Conservation (phyloP, 441 rosid species). For the Pelargonium australe region DNA sequence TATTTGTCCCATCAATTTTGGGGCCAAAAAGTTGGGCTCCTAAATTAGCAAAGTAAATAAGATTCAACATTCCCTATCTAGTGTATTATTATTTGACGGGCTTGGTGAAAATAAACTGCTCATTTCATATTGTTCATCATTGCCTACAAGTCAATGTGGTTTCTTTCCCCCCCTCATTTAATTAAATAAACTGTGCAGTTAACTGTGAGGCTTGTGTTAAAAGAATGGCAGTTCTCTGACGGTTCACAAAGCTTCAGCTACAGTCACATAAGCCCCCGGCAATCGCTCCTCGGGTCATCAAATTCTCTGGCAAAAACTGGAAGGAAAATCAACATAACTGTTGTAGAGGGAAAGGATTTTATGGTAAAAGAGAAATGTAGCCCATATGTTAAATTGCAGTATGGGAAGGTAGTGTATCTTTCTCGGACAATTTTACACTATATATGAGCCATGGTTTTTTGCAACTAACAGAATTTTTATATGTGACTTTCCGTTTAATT, state of each 20-base stretch:
- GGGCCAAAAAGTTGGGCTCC: too few species aligned
- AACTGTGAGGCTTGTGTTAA: conserved; percentile 62
- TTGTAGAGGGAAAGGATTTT: conserved; percentile 66
- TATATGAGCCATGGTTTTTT: conserved; percentile 9
- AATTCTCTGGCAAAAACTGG: conserved; percentile 56
- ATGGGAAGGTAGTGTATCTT: conserved; percentile 61
- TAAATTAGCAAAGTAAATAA: too few species aligned
- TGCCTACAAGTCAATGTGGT: background rate
- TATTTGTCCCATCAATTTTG: too few species aligned
- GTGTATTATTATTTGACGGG: too few species aligned
- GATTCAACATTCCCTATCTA: too few species aligned
- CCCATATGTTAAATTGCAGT: conserved; percentile 75
- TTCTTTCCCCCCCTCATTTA: background rate
- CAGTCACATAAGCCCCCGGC: conserved; percentile 33
- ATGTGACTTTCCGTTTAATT: background rate
- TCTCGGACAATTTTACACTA: background rate
- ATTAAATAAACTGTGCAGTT: conserved; percentile 38
- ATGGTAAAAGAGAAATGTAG: conserved; percentile 52
- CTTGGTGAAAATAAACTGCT: too few species aligned
- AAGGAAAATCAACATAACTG: conserved; percentile 52
- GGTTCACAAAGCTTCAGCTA: conserved; percentile 68
- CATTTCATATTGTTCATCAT: background rate
- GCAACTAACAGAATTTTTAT: background rate
- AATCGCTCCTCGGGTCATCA: conserved; percentile 48
- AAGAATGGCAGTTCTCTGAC: conserved; percentile 96